phyloP scores from a whole-genome alignment of 2,329 filamentous ascomycete species.

The Apiospora marii region DNA sequence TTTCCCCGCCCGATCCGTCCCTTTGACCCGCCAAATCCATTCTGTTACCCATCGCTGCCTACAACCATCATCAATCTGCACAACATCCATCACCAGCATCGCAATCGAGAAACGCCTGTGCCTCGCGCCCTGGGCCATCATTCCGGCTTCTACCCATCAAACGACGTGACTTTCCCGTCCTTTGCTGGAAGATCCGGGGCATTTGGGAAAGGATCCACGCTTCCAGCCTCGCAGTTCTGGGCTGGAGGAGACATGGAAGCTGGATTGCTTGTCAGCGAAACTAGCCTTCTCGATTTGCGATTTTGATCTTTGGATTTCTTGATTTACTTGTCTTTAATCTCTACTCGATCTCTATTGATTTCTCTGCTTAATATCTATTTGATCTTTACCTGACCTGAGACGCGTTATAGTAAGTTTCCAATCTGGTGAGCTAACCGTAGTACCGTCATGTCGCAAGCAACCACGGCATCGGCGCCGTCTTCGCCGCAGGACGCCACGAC shows the following conservation, averaged over 20 bases:
- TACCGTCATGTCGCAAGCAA: constrained; percentile 6
- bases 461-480: background rate
- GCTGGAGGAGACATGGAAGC: constrained; percentile 18
- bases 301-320: background rate
- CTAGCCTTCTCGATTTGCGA: constrained; percentile 12
- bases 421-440: constrained; percentile 4
- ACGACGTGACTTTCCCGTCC: background rate
- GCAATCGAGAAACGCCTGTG: constrained; percentile 2
- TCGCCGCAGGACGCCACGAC: background rate
- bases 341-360: background rate
- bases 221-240: constrained; percentile 18
- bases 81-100: background rate
- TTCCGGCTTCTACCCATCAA: constrained; percentile 17
- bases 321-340: background rate
- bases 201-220: constrained; percentile 10
- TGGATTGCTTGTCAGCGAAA: constrained; percentile 20
- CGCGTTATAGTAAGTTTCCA: no score
- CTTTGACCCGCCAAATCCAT: no score
- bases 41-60: no score
- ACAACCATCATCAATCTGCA: background rate
- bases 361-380: background rate
- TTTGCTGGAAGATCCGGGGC: constrained; percentile 19
- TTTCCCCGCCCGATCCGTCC: no score
- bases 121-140: constrained; percentile 7
- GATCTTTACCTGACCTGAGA: background rate